These are phyloP conservation scores for Kalaharituber pfeilii DNA, from an alignment of 2,329 filamentous ascomycete genomes.

Conservation along the genomic window DNA sequence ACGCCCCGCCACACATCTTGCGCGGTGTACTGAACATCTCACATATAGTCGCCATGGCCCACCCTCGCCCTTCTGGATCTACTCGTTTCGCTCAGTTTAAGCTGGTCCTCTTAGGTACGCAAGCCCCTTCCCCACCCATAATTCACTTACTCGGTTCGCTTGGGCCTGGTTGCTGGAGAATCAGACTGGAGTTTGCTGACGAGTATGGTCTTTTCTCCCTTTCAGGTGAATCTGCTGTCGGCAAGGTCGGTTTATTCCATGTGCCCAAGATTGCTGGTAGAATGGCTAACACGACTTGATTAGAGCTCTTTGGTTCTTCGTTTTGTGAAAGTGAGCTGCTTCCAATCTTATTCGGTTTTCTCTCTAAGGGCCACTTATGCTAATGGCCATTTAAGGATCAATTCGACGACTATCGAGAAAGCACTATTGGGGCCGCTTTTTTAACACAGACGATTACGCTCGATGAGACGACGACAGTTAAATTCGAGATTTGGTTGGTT, in stretches of 20 bases:
- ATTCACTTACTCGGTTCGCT: conserved; percentile 1
- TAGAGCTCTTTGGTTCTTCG: conserved; percentile 93
- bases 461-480: conserved; percentile 94
- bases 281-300: not conserved
- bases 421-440: conserved; percentile 95
- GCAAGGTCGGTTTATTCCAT: conserved; percentile 52
- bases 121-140: not conserved
- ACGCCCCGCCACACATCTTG: too few species aligned
- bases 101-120: conserved; percentile 76
- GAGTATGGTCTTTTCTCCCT: conserved; percentile 22
- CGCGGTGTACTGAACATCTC: too few species aligned
- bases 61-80: conserved; percentile 67
- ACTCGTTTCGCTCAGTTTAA: conserved; percentile 98
- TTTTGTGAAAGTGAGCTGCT: conserved; percentile 68
- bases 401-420: conserved; percentile 97
- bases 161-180: not conserved
- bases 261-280: not conserved
- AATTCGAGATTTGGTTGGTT: conserved; percentile 83
- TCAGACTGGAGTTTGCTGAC: conserved; percentile 7
- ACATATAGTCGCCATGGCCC: conserved; percentile 14
- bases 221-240: conserved; percentile 96
- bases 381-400: conserved; percentile 54
- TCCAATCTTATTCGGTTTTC: not conserved
- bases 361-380: not conserved
- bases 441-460: conserved; percentile 97